A percentile compares a stretch with the other conserved stretches of the same genome.
These are phyloP conservation scores for Eutypa lata DNA, from an alignment of 2,329 filamentous ascomycete species.

Conservation along the genomic window DNA sequence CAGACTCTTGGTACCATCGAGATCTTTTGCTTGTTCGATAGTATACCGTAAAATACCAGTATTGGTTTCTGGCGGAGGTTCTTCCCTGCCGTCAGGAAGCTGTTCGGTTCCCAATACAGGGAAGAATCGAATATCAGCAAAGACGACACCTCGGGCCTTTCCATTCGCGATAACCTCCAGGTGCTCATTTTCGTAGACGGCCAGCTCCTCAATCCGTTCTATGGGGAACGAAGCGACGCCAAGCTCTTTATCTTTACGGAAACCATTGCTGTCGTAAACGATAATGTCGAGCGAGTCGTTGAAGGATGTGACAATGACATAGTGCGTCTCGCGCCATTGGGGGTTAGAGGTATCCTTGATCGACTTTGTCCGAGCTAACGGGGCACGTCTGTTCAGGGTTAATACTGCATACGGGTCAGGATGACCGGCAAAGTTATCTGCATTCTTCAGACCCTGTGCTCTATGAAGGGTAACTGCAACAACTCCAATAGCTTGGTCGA, in stretches of 20 bases:
- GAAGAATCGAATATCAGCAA: constrained; percentile 89
- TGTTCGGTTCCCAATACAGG: constrained; percentile 76
- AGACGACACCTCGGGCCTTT: constrained; percentile 75
- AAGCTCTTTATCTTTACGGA: constrained; percentile 93
- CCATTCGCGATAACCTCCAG: constrained; percentile 83
- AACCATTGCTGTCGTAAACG: constrained; percentile 90
- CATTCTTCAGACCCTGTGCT: constrained; percentile 89
- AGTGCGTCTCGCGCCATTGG: constrained; percentile 94
- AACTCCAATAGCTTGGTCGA: constrained; percentile 95
- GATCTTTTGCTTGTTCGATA: constrained; percentile 92
- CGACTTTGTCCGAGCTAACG: constrained; percentile 85
- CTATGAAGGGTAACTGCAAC: constrained; percentile 88
- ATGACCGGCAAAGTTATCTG: constrained; percentile 87
- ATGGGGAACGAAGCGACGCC: constrained; percentile 82
- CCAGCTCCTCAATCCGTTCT: constrained; percentile 74
- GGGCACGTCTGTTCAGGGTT: constrained; percentile 77
- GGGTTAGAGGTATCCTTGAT: constrained; percentile 82
- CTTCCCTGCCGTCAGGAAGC: constrained; percentile 71
- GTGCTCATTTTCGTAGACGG: constrained; percentile 78
- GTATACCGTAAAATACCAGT: constrained; percentile 93
- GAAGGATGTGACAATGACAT: constrained; percentile 89
- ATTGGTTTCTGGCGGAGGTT: constrained; percentile 82
- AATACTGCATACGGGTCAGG: constrained; percentile 87
- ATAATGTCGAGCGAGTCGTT: constrained; percentile 83
- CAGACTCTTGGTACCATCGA: constrained; percentile 88